Evolutionary conservation across 2,329 filamentous ascomycete genomes (phyloP).

Genomic region (Leptosphaerulina australis): DNA sequence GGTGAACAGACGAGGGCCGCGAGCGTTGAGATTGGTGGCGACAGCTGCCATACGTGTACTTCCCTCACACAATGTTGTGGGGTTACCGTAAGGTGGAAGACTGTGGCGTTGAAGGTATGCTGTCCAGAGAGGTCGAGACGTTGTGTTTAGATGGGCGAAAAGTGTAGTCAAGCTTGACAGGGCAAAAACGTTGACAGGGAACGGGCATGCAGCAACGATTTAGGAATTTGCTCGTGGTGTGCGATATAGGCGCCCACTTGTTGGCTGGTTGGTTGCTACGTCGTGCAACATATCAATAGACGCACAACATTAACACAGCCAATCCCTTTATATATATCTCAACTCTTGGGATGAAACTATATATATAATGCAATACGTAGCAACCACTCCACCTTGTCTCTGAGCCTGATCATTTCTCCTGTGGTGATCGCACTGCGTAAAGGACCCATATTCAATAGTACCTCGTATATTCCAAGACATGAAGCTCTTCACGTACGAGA

Average conservation of each 20-base stretch:
- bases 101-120: conserved; percentile 1
- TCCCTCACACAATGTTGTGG: background rate
- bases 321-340: too few species aligned
- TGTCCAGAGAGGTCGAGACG: conserved; percentile 4
- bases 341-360: too few species aligned
- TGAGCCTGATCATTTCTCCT: too few species aligned
- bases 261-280: too few species aligned
- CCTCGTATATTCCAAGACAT: conserved; percentile 8
- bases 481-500: conserved; percentile 26
- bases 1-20: background rate
- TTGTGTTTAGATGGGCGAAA: background rate
- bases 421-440: too few species aligned
- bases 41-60: background rate
- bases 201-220: conserved; percentile 1
- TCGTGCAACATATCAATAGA: too few species aligned
- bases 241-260: too few species aligned
- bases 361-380: too few species aligned
- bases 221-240: too few species aligned
- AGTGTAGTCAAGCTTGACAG: background rate
- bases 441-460: background rate
- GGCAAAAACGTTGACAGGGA: background rate
- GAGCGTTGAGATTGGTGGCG: background rate
- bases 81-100: conserved; percentile 8
- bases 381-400: too few species aligned
- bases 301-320: too few species aligned